phyloP scores from a whole-genome alignment of 768 basidiomycete genomes.

The Lactarius tabidus region DNA sequence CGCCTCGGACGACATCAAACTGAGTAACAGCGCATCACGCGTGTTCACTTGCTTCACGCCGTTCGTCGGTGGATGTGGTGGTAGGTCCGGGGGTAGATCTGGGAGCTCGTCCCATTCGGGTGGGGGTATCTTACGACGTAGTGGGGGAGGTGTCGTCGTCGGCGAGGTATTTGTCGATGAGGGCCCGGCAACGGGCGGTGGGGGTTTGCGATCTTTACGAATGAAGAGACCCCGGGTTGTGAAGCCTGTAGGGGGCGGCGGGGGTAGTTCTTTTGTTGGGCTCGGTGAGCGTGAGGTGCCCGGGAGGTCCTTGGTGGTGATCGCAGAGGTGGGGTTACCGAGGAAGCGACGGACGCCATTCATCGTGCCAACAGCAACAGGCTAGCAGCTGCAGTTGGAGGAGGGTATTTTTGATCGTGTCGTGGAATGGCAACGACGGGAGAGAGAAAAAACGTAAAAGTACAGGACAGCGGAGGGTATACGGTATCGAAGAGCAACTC shows the following conservation, averaged over 20 bases:
- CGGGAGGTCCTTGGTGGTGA: neutral
- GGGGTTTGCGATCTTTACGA: conserved; percentile 24
- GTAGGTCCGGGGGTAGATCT: neutral
- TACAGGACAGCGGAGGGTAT: neutral
- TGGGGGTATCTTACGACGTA: conserved; percentile 16
- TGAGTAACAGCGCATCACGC: conserved; percentile 82
- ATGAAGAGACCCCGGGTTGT: conserved; percentile 26
- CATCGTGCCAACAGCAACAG: conserved; percentile 24
- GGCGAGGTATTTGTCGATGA: conserved; percentile 29
- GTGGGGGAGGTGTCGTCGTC: conserved; percentile 3
- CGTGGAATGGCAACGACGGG: neutral
- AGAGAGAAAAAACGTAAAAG: neutral
- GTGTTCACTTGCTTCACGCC: conserved; percentile 41
- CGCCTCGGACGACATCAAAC: conserved; percentile 89
- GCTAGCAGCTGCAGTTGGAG: neutral
- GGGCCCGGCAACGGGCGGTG: conserved; percentile 30
- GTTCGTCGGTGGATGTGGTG: neutral
- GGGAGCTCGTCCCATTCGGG: conserved; percentile 3
- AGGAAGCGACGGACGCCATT: conserved; percentile 36
- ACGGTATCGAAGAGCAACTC: neutral
- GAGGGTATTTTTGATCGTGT: neutral
- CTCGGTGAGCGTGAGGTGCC: conserved; percentile 27
- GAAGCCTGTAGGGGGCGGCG: conserved; percentile 13
- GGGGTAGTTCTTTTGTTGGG: conserved; percentile 19
- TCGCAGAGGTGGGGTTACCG: conserved; percentile 10